A percentile compares a stretch with the other conserved stretches of the same genome.
Evolutionary conservation across 2,329 filamentous ascomycete genomes (phyloP).

Genomic region (Fusarium albidum): DNA sequence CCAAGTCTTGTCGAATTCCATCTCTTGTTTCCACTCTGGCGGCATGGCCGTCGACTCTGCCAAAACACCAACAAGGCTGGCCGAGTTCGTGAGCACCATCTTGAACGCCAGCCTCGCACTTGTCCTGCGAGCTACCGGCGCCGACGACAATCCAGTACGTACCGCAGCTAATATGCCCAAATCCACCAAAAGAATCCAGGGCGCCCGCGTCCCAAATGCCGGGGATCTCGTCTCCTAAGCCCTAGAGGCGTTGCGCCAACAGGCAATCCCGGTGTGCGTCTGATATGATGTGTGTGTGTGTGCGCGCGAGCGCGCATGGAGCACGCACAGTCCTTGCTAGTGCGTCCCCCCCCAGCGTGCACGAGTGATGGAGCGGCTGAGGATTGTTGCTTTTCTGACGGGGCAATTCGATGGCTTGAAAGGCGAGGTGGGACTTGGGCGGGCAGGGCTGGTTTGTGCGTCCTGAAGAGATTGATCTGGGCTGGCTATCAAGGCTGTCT

Average conservation of each 20-base stretch:
- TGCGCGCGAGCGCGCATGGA: slow-evolving; percentile 17
- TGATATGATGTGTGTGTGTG: slow-evolving; percentile 3
- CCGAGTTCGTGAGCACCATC: slow-evolving; percentile 19
- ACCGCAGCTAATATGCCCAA: neutral
- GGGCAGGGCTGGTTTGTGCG: slow-evolving; percentile 13
- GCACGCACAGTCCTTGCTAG: slow-evolving; percentile 6
- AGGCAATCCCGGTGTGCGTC: slow-evolving; percentile 11
- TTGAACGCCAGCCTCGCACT: slow-evolving; percentile 20
- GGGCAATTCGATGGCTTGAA: neutral
- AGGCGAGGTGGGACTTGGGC: slow-evolving; percentile 13
- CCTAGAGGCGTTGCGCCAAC: slow-evolving; percentile 20
- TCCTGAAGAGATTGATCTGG: slow-evolving; percentile 15
- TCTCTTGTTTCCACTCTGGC: neutral
- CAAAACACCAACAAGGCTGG: slow-evolving; percentile 13
- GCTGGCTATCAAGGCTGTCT: slow-evolving; percentile 3
- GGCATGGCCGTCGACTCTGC: slow-evolving; percentile 1
- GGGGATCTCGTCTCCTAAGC: slow-evolving; percentile 18
- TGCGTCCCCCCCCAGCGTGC: slow-evolving; percentile 8
- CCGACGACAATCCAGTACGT: slow-evolving; percentile 10
- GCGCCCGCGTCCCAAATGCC: slow-evolving; percentile 14
- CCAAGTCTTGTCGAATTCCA: neutral
- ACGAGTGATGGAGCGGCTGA: slow-evolving; percentile 22
- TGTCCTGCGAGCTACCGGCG: slow-evolving; percentile 17
- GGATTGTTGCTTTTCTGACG: slow-evolving; percentile 4
- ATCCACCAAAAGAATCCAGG: slow-evolving; percentile 9